A percentile compares a stretch with the other conserved stretches of the same genome.
Conservation (phyloP, 192 early-diverging fungal species). For the Coemansia asiatica region DNA sequence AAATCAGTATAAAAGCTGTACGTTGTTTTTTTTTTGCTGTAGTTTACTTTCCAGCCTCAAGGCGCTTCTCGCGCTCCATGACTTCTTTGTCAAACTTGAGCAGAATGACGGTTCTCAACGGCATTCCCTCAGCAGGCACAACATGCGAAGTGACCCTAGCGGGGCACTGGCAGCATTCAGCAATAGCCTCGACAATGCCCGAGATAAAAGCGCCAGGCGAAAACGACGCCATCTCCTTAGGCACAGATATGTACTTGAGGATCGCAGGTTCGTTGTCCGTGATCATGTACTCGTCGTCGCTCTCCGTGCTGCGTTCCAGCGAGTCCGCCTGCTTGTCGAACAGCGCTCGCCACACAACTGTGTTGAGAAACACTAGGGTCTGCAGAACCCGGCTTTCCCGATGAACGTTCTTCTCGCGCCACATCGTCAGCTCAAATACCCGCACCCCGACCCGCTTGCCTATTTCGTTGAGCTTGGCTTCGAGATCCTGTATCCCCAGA, state of each 20-base stretch:
- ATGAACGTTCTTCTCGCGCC: slow-evolving; percentile 84
- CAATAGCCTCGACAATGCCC: slow-evolving; percentile 93
- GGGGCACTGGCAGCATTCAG: slow-evolving; percentile 83
- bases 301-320: slow-evolving; percentile 92
- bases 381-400: slow-evolving; percentile 88
- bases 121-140: slow-evolving; percentile 82
- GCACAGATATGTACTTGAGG: slow-evolving; percentile 89
- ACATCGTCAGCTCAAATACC: slow-evolving; percentile 83
- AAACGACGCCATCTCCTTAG: slow-evolving; percentile 88
- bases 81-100: slow-evolving; percentile 92
- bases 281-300: slow-evolving; percentile 99
- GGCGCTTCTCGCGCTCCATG: slow-evolving; percentile 71
- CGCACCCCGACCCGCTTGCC: slow-evolving; percentile 94
- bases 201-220: slow-evolving; percentile 94
- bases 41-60: slow-evolving; percentile 57
- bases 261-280: slow-evolving; percentile 96
- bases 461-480: slow-evolving; percentile 87
- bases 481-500: slow-evolving; percentile 91
- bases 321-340: slow-evolving; percentile 97
- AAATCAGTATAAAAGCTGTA: neutral
- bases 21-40: neutral
- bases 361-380: slow-evolving; percentile 91
- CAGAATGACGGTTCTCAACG: slow-evolving; percentile 88
- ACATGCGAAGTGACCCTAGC: slow-evolving; percentile 86
- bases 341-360: slow-evolving; percentile 88